Evolutionary conservation across 2,329 filamentous ascomycete species (phyloP).

Genomic region (Curvularia hawaiiensis): DNA sequence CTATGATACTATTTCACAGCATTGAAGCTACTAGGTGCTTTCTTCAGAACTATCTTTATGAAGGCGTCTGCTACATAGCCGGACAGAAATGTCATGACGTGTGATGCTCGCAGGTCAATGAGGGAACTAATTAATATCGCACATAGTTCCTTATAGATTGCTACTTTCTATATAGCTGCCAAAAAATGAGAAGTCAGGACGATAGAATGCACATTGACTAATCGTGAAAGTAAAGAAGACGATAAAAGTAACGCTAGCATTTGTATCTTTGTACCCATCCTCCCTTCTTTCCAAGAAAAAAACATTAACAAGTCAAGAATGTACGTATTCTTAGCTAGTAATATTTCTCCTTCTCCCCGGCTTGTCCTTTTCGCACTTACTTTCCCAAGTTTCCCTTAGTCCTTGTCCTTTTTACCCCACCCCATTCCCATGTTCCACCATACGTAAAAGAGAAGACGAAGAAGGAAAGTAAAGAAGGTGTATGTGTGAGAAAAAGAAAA

Average conservation of each 20-base stretch:
- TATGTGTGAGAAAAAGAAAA: neutral
- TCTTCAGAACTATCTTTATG: neutral
- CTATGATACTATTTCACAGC: neutral
- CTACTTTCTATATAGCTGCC: too few relatives aligned
- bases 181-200: too few relatives aligned
- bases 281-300: neutral
- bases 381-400: neutral
- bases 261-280: neutral
- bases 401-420: neutral
- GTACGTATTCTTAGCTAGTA: too few relatives aligned
- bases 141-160: too few relatives aligned
- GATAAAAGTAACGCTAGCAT: neutral
- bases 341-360: too few relatives aligned
- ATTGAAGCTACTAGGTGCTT: neutral
- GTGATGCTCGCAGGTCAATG: too few relatives aligned
- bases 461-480: neutral
- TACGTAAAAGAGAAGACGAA: neutral
- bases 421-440: neutral
- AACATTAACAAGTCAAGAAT: neutral
- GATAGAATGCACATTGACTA: neutral
- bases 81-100: too few relatives aligned
- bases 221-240: neutral
- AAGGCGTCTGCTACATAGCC: neutral
- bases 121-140: too few relatives aligned
- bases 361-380: neutral